phyloP scores from a whole-genome alignment of 148 eudicot genomes.

The Camellia sinensis region DNA sequence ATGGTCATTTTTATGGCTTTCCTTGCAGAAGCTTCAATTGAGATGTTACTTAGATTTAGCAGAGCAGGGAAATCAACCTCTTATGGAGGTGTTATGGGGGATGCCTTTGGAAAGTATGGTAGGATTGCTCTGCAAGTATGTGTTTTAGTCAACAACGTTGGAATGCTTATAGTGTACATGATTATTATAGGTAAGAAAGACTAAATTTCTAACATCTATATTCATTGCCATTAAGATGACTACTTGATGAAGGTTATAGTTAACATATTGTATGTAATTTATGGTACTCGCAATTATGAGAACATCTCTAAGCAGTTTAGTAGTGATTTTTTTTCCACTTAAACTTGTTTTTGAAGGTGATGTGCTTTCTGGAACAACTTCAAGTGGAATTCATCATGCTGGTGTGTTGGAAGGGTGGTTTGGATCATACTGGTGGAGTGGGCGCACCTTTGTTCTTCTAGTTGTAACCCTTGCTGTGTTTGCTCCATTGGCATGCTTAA shows the following conservation, averaged over 20 bases:
- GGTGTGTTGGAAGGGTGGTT: constrained; percentile 68
- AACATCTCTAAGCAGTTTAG: not conserved
- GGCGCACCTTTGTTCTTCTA: constrained; percentile 51
- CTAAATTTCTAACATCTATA: not conserved
- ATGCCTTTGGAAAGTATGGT: constrained; percentile 71
- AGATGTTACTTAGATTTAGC: constrained; percentile 67
- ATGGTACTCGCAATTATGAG: not conserved
- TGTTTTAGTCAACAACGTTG: constrained; percentile 64
- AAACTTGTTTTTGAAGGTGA: constrained; percentile 40
- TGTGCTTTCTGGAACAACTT: constrained; percentile 69
- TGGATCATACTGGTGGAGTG: constrained; percentile 66
- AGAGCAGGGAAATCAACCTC: constrained; percentile 49
- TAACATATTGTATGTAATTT: not conserved
- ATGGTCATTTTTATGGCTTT: constrained; percentile 61
- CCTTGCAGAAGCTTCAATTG: constrained; percentile 66
- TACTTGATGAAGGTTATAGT: not conserved
- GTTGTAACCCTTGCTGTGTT: constrained; percentile 46
- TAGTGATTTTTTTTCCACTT: not conserved
- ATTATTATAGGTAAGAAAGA: constrained; percentile 65
- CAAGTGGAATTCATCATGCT: constrained; percentile 57
- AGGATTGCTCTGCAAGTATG: constrained; percentile 57
- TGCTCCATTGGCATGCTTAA: constrained; percentile 64
- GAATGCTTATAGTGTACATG: constrained; percentile 72
- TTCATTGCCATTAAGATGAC: not conserved
- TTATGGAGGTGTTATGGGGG: constrained; percentile 72